Percentiles rank a stretch among this genome's conserved stretches.
Conservation (phyloP, 73 alveolate species). For the Effrenium voratum region DNA sequence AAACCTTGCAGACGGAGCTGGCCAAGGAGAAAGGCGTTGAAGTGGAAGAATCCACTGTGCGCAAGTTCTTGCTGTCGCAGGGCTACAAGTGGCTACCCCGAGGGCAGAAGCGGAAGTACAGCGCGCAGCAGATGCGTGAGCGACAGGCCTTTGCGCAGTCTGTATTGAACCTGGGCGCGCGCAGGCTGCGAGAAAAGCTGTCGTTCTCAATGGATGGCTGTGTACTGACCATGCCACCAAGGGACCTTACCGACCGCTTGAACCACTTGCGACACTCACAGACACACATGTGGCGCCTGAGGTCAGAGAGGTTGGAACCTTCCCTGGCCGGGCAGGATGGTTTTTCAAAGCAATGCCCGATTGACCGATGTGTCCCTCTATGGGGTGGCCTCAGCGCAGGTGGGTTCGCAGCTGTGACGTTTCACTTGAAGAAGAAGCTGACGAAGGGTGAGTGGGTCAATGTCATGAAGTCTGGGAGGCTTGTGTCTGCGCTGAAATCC, state of each 20-base stretch:
- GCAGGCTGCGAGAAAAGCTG: background rate
- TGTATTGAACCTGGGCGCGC: background rate
- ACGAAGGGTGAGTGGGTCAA: background rate
- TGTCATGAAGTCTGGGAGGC: background rate
- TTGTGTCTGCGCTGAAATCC: background rate
- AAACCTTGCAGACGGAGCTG: background rate
- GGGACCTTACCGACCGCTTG: background rate
- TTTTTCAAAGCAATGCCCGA: background rate
- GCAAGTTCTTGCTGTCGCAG: background rate
- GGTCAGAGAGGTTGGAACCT: background rate
- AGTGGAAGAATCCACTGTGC: background rate
- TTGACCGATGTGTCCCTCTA: background rate
- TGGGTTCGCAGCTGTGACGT: background rate
- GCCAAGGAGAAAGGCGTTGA: background rate
- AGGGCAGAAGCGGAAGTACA: slow-evolving; percentile 16
- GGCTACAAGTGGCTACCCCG: background rate
- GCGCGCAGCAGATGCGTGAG: background rate
- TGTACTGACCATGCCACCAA: background rate
- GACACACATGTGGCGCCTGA: background rate
- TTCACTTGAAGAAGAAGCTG: background rate
- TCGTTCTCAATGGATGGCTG: background rate
- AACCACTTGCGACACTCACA: background rate
- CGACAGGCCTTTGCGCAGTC: background rate
- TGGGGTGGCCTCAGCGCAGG: background rate
- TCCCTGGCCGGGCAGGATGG: background rate